Evolutionary conservation across 495 filamentous ascomycete genomes (phyloP).

Genomic region (Aspergillus diversus): DNA sequence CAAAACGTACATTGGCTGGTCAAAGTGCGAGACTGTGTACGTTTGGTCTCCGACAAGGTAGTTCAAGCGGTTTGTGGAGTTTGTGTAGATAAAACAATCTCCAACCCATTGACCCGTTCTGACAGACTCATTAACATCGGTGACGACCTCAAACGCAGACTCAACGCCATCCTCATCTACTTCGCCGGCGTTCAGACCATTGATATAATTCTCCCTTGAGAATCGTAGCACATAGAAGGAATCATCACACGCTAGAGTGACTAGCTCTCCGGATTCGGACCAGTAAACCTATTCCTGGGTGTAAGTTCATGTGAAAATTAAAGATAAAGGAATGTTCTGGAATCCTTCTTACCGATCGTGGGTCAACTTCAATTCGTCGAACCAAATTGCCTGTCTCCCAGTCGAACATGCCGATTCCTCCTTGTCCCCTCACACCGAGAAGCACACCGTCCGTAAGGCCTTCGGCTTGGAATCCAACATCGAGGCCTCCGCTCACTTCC

Average conservation of each 20-base stretch:
- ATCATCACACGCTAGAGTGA: constrained; percentile 92
- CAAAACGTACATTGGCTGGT: constrained; percentile 90
- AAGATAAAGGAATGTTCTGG: background rate
- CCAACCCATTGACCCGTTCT: constrained; percentile 98
- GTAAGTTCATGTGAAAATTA: constrained; percentile 6
- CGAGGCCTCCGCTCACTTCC: constrained; percentile 83
- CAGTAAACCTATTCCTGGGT: constrained; percentile 74
- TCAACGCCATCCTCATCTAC: constrained; percentile 97
- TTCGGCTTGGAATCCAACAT: constrained; percentile 96
- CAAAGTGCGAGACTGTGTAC: constrained; percentile 98
- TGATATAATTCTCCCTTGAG: constrained; percentile 82
- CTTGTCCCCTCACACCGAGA: constrained; percentile 93
- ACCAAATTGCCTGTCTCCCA: constrained; percentile 91
- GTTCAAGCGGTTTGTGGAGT: constrained; percentile 93
- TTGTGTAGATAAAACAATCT: constrained; percentile 98
- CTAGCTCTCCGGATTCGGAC: constrained; percentile 94
- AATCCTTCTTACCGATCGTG: constrained; percentile 61
- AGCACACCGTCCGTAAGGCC: constrained; percentile 87
- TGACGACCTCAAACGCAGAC: constrained; percentile 93
- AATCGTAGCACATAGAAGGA: constrained; percentile 93
- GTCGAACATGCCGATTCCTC: constrained; percentile 93
- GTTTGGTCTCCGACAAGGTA: constrained; percentile 98
- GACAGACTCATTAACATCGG: constrained; percentile 91
- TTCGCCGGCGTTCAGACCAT: constrained; percentile 76
- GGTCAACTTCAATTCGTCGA: constrained; percentile 93